A percentile compares a stretch with the other conserved stretches of the same genome.
Conservation (phyloP, 495 filamentous ascomycete species). For the Copromyces sp. region DNA sequence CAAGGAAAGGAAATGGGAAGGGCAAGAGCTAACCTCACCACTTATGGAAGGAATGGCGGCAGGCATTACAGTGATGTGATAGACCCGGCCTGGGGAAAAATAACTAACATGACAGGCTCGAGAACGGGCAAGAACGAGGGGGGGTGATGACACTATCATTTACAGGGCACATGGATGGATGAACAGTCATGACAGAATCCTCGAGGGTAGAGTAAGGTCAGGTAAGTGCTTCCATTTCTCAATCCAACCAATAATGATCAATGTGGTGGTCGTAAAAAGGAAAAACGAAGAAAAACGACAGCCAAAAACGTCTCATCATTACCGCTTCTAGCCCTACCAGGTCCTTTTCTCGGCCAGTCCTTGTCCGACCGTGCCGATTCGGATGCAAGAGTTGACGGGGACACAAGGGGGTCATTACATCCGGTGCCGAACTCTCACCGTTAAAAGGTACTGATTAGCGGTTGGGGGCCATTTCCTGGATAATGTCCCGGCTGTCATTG, state of each 20-base stretch:
- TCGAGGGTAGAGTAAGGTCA: neutral
- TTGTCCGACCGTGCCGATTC: neutral
- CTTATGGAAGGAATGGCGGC: no score
- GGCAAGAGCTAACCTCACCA: neutral
- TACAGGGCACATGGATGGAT: neutral
- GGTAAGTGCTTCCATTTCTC: neutral
- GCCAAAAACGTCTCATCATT: neutral
- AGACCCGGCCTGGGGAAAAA: neutral
- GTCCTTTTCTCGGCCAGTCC: neutral
- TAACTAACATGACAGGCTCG: neutral
- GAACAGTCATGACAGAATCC: neutral
- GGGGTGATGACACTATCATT: neutral
- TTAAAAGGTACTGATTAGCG: no score
- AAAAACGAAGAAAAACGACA: constrained; percentile 3
- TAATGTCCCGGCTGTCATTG: neutral
- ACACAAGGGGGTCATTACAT: neutral
- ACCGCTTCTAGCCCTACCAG: neutral
- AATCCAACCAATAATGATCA: neutral
- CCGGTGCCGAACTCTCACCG: neutral
- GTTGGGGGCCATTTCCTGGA: neutral
- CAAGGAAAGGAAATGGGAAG: neutral
- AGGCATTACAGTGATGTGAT: neutral
- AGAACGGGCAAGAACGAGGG: neutral
- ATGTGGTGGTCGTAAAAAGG: neutral
- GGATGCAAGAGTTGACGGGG: neutral